Evolutionary conservation across 2,329 filamentous ascomycete genomes (phyloP).

Genomic region (Fusarium mundagurra): DNA sequence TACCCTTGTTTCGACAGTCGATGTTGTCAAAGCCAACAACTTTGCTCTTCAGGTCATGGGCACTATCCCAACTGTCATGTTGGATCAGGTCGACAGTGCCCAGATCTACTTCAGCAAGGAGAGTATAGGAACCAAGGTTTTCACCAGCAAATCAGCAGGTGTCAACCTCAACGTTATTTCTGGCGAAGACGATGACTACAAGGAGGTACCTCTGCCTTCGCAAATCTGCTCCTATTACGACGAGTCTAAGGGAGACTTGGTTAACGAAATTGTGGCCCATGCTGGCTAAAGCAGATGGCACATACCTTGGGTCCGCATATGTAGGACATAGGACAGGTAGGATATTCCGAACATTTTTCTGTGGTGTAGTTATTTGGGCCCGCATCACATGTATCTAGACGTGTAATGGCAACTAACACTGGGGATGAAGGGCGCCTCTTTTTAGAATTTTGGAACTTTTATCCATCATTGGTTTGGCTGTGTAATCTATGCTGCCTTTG

Average conservation of each 20-base stretch:
- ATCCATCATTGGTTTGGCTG: background rate
- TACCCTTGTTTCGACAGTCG: slow-evolving; percentile 87
- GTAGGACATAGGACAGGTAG: slow-evolving; percentile 36
- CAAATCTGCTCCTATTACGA: slow-evolving; percentile 86
- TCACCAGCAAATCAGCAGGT: slow-evolving; percentile 86
- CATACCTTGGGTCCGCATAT: slow-evolving; percentile 28
- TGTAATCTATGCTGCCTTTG: slow-evolving; percentile 1
- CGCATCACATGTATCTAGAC: slow-evolving; percentile 23
- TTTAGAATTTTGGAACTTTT: slow-evolving; percentile 10
- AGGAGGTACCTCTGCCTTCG: slow-evolving; percentile 86
- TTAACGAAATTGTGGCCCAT: slow-evolving; percentile 96
- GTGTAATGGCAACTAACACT: slow-evolving; percentile 9
- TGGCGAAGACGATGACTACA: slow-evolving; percentile 80
- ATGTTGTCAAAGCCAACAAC: slow-evolving; percentile 94
- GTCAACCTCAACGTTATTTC: slow-evolving; percentile 87
- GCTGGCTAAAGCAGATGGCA: slow-evolving; percentile 67
- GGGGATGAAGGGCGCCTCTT: background rate
- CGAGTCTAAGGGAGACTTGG: slow-evolving; percentile 74
- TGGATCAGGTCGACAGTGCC: slow-evolving; percentile 94
- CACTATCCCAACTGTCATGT: slow-evolving; percentile 83
- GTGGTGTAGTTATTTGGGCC: background rate
- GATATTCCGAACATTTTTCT: slow-evolving; percentile 11
- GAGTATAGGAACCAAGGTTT: slow-evolving; percentile 81
- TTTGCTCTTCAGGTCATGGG: slow-evolving; percentile 95
- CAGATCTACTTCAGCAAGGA: slow-evolving; percentile 87